These are phyloP conservation scores for Starmera amethionina DNA, from an alignment of 805 yeast species.

Conservation along the genomic window DNA sequence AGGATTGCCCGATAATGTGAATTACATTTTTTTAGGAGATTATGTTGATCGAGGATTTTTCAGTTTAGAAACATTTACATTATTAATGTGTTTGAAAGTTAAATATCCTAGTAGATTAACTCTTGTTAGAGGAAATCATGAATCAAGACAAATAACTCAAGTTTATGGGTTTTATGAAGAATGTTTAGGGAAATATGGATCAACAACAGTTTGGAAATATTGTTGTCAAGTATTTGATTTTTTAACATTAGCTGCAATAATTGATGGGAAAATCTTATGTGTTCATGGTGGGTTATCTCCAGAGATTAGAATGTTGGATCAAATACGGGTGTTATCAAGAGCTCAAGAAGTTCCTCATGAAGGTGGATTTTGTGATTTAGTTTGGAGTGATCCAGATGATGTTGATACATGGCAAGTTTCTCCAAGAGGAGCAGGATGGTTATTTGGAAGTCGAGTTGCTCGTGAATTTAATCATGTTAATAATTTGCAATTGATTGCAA, in stretches of 20 bases:
- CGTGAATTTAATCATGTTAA: constrained; percentile 94
- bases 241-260: constrained; percentile 87
- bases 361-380: constrained; percentile 95
- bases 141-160: constrained; percentile 95
- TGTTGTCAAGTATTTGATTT: constrained; percentile 96
- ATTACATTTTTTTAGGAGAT: constrained; percentile 87
- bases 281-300: constrained; percentile 98
- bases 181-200: constrained; percentile 86
- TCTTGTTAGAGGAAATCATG: constrained; percentile 95
- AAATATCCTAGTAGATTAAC: constrained; percentile 80
- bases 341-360: constrained; percentile 99
- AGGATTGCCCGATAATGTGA: constrained; percentile 78
- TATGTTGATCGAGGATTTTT: constrained; percentile 98
- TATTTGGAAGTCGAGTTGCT: constrained; percentile 89
- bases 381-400: constrained; percentile 97
- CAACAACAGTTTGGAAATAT: constrained; percentile 92
- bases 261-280: constrained; percentile 89
- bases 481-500: constrained; percentile 76
- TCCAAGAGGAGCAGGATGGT: constrained; percentile 98
- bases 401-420: constrained; percentile 98
- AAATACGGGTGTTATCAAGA: constrained; percentile 84
- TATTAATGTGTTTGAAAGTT: constrained; percentile 88
- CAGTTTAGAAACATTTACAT: constrained; percentile 85
- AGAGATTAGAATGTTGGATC: constrained; percentile 95
- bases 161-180: constrained; percentile 98